Percentiles rank a stretch among this genome's conserved stretches.
Evolutionary conservation across 805 yeast species (phyloP).

Genomic region (Saccharomycopsis fermentans): DNA sequence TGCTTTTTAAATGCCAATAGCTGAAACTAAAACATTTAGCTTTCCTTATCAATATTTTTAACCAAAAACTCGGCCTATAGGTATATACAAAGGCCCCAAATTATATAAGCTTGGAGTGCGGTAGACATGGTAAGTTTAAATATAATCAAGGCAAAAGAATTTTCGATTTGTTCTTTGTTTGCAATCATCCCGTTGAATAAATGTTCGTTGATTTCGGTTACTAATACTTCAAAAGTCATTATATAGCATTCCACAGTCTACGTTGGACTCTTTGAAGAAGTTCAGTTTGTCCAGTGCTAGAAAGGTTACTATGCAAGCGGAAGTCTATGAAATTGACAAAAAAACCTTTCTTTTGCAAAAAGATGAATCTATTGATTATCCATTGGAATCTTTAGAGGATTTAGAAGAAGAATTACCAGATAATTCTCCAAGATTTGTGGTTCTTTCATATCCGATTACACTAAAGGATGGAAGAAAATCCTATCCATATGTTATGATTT

Average conservation of each 20-base stretch:
- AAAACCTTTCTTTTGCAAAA: conserved; percentile 39
- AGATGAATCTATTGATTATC: conserved; percentile 37
- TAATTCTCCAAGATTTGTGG: conserved; percentile 64
- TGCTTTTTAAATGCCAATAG: not conserved
- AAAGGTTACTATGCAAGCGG: conserved; percentile 48
- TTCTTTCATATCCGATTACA: conserved; percentile 67
- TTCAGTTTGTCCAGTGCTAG: conserved; percentile 68
- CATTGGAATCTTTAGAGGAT: conserved; percentile 44
- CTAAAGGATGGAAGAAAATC: conserved; percentile 62
- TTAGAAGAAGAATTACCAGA: conserved; percentile 73
- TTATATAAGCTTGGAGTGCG: no score
- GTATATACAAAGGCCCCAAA: no score
- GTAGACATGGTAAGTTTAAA: not conserved
- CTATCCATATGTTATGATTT: conserved; percentile 69
- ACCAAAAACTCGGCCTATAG: no score
- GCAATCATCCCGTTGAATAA: no score
- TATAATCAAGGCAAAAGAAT: not conserved
- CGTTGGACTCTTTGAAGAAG: conserved; percentile 50
- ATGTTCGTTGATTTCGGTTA: not conserved
- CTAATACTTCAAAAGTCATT: conserved; percentile 30
- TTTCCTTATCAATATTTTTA: no score
- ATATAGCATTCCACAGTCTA: conserved; percentile 53
- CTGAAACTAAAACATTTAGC: no score
- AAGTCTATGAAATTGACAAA: conserved; percentile 47
- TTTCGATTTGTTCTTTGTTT: not conserved